Conservation (phyloP, 2,329 filamentous ascomycete species). For the Fusarium ambrosium region DNA sequence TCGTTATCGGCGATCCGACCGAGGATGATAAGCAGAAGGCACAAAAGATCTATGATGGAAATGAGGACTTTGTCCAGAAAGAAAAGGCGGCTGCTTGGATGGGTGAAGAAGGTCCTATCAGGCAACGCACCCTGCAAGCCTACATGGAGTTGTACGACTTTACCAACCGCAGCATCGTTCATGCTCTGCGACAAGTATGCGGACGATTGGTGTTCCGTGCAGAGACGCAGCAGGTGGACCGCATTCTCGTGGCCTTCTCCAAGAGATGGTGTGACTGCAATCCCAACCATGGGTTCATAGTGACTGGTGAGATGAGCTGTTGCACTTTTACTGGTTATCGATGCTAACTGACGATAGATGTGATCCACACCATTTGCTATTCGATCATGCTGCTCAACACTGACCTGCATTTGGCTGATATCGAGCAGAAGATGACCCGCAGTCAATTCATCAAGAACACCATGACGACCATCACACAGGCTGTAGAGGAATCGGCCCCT, state of each 20-base stretch:
- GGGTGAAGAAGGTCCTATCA: slow-evolving; percentile 77
- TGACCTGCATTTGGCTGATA: slow-evolving; percentile 94
- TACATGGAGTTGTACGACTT: slow-evolving; percentile 97
- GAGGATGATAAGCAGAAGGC: slow-evolving; percentile 83
- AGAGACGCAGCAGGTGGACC: slow-evolving; percentile 96
- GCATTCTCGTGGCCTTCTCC: slow-evolving; percentile 90
- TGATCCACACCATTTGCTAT: slow-evolving; percentile 97
- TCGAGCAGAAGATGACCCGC: slow-evolving; percentile 96
- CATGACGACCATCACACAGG: slow-evolving; percentile 86
- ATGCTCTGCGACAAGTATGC: slow-evolving; percentile 84
- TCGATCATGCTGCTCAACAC: slow-evolving; percentile 96
- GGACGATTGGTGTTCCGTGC: slow-evolving; percentile 85
- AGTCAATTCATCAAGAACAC: slow-evolving; percentile 97
- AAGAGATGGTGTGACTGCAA: slow-evolving; percentile 95
- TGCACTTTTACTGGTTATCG: neutral
- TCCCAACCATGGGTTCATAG: slow-evolving; percentile 91
- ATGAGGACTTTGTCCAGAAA: slow-evolving; percentile 84
- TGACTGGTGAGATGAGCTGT: slow-evolving; percentile 71
- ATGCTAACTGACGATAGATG: slow-evolving; percentile 69
- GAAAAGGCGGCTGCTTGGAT: slow-evolving; percentile 89
- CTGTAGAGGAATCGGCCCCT: slow-evolving; percentile 79
- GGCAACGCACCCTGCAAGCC: slow-evolving; percentile 73
- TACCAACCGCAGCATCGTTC: slow-evolving; percentile 82
- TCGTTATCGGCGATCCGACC: slow-evolving; percentile 70
- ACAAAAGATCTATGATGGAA: slow-evolving; percentile 84